These are phyloP conservation scores for Lagenidium sp. DNA, from an alignment of 352 stramenopile species.

Conservation along the genomic window DNA sequence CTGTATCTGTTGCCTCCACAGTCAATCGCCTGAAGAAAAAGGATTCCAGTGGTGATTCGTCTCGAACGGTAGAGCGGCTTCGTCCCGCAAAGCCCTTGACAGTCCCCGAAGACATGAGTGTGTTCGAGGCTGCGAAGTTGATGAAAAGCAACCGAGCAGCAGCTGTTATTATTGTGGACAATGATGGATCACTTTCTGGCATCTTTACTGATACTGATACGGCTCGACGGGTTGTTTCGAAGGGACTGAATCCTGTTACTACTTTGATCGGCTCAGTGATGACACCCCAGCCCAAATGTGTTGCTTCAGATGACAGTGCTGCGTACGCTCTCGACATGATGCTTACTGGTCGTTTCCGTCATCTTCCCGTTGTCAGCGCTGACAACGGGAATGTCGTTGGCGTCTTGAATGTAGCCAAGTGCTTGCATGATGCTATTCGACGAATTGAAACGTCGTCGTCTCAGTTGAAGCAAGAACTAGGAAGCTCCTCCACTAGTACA, in stretches of 20 bases:
- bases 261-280: conserved; percentile 75
- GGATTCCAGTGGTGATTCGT: conserved; percentile 31
- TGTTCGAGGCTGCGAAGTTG: conserved; percentile 84
- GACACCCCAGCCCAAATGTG: conserved; percentile 78
- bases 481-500: conserved; percentile 38
- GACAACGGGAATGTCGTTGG: conserved; percentile 86
- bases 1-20: conserved; percentile 71
- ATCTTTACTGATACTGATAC: conserved; percentile 94
- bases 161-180: conserved; percentile 88
- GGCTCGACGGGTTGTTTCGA: conserved; percentile 70
- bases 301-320: conserved; percentile 75
- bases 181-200: conserved; percentile 80
- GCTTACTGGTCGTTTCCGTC: conserved; percentile 90
- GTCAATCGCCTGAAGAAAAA: conserved; percentile 59
- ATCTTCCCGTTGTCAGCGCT: conserved; percentile 92
- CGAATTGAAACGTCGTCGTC: conserved; percentile 90
- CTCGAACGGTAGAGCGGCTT: conserved; percentile 66
- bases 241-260: conserved; percentile 52
- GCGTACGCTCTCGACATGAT: conserved; percentile 81
- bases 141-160: conserved; percentile 89
- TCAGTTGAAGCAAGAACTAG: conserved; percentile 70
- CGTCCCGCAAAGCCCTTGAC: conserved; percentile 87
- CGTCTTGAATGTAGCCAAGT: conserved; percentile 97
- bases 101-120: conserved; percentile 57
- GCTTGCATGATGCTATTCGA: conserved; percentile 96